Percentiles rank a stretch among this genome's conserved stretches.
Conservation (phyloP, 2,329 filamentous ascomycete genomes). For the Aspergillus aculeatus region DNA sequence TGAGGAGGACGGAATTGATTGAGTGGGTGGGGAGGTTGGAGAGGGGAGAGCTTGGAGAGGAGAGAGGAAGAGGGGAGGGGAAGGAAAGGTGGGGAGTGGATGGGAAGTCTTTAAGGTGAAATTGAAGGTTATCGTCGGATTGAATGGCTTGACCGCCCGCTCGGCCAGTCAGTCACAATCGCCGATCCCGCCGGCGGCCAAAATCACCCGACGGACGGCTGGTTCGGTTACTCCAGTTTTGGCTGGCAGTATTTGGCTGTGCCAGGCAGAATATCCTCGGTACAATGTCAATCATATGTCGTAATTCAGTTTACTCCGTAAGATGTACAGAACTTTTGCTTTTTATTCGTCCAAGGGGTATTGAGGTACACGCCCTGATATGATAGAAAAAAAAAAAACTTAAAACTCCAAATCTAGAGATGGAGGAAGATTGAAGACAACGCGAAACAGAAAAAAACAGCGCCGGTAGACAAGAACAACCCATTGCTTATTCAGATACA, state of each 20-base stretch:
- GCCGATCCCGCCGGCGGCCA: not conserved
- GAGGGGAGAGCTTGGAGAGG: not conserved
- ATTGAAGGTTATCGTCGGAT: slow-evolving; percentile 6
- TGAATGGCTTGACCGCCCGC: no score
- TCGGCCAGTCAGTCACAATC: not conserved
- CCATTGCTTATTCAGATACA: slow-evolving; percentile 23
- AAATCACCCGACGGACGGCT: not conserved
- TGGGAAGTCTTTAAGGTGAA: slow-evolving; percentile 5
- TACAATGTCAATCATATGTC: not conserved
- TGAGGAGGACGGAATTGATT: not conserved
- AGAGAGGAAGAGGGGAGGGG: not conserved
- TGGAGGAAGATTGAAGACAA: slow-evolving; percentile 10
- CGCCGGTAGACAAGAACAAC: slow-evolving; percentile 30
- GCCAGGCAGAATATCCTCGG: not conserved
- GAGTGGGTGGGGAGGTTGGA: not conserved
- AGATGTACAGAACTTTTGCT: slow-evolving; percentile 9
- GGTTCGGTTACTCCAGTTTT: not conserved
- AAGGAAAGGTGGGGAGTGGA: slow-evolving; percentile 8
- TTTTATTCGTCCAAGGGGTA: slow-evolving; percentile 27
- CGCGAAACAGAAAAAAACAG: slow-evolving; percentile 27
- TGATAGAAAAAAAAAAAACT: not conserved
- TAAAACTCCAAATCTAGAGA: not conserved
- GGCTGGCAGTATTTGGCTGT: no score
- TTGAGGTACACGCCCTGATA: not conserved
- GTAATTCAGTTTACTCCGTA: not conserved